Conservation (phyloP, 371 early-diverging fungal genomes). For the Mortierella sp. region DNA sequence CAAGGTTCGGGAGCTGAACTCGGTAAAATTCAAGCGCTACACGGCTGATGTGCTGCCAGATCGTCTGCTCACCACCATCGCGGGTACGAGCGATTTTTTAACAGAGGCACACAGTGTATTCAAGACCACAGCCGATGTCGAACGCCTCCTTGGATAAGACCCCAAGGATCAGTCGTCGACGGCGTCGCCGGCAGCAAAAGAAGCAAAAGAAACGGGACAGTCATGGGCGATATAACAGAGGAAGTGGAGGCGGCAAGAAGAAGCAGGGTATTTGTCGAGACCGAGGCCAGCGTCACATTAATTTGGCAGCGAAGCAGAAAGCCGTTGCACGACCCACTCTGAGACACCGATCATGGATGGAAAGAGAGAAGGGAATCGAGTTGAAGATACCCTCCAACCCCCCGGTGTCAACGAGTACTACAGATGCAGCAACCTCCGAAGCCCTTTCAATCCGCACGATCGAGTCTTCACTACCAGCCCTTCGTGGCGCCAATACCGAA, state of each 20-base stretch:
- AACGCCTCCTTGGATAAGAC: conserved; percentile 9
- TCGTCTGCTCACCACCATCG: conserved; percentile 15
- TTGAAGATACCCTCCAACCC: not conserved
- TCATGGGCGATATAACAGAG: conserved; percentile 7
- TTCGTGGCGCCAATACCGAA: no score
- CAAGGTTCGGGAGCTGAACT: conserved; percentile 19
- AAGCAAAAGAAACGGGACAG: conserved; percentile 10
- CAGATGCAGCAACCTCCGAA: not conserved
- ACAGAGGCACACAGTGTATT: conserved; percentile 19
- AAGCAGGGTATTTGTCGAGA: not conserved
- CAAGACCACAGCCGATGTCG: conserved; percentile 10
- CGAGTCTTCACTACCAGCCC: no score
- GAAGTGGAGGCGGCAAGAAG: conserved; percentile 9
- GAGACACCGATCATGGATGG: conserved; percentile 13
- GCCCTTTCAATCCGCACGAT: no score
- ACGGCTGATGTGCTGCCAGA: conserved; percentile 5
- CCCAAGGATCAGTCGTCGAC: conserved; percentile 1
- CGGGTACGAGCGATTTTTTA: conserved; percentile 10
- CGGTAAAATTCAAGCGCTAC: conserved; percentile 19
- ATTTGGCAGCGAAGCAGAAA: conserved; percentile 21
- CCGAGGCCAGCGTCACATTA: conserved; percentile 6
- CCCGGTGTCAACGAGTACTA: not conserved
- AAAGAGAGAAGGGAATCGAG: not conserved
- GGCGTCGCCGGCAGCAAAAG: not conserved
- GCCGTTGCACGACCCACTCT: conserved; percentile 15